A percentile compares a stretch with the other conserved stretches of the same genome.
Conservation (phyloP, 345 rosid genomes). For the Bruguiera parviflora region DNA sequence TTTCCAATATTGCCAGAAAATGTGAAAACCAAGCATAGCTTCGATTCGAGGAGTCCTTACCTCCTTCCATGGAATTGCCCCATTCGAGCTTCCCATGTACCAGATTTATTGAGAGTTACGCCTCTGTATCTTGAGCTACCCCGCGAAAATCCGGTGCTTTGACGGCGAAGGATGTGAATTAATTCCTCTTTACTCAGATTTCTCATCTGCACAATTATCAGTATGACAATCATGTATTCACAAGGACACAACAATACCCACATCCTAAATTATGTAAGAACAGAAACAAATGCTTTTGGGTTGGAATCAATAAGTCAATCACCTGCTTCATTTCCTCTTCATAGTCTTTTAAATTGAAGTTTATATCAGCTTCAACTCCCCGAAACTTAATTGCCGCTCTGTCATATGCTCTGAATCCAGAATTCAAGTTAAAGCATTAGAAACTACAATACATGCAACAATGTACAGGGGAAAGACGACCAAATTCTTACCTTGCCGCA, state of each 20-base stretch:
- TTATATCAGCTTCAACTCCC: constrained; percentile 32
- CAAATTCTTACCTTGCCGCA: constrained; percentile 26
- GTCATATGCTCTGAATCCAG: constrained; percentile 26
- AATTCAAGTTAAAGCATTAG: background rate
- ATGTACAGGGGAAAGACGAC: no score
- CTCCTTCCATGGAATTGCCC: constrained; percentile 25
- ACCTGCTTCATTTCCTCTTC: constrained; percentile 31
- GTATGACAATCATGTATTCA: background rate
- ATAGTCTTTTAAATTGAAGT: constrained; percentile 24
- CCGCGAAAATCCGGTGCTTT: constrained; percentile 12
- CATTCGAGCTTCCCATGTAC: constrained; percentile 24
- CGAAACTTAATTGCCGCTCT: constrained; percentile 33
- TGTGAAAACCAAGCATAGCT: background rate
- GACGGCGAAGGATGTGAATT: constrained; percentile 25
- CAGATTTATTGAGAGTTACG: constrained; percentile 18
- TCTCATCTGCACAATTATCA: constrained; percentile 23
- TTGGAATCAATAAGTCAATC: background rate
- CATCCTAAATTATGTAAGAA: no score
- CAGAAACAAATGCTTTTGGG: no score
- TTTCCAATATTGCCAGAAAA: background rate
- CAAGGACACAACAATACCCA: background rate
- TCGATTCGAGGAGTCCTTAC: constrained; percentile 4
- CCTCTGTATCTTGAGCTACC: constrained; percentile 24
- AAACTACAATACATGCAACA: background rate
- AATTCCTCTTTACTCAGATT: constrained; percentile 22